These are phyloP conservation scores for Glomus cerebriforme DNA, from an alignment of 192 early-diverging fungal genomes.

Conservation along the genomic window DNA sequence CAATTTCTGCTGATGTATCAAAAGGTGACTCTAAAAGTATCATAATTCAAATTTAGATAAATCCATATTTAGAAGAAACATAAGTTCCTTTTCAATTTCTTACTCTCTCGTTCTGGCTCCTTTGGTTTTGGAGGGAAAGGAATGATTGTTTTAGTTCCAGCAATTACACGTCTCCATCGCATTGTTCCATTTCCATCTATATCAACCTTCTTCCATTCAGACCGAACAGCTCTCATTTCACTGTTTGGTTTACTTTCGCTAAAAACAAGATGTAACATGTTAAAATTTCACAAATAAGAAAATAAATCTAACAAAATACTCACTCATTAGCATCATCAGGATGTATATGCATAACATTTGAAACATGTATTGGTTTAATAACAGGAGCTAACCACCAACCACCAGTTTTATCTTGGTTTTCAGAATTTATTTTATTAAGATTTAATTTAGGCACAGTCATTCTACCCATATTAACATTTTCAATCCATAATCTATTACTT, in stretches of 20 bases:
- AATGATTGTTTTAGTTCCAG: not conserved
- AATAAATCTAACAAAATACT: slow-evolving; percentile 1
- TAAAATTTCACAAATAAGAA: not conserved
- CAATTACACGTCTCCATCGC: slow-evolving; percentile 10
- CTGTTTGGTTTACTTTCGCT: not conserved
- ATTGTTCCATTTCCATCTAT: slow-evolving; percentile 4
- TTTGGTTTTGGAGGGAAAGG: slow-evolving; percentile 4
- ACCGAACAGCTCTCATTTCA: slow-evolving; percentile 4
- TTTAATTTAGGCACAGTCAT: not conserved
- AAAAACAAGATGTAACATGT: not conserved
- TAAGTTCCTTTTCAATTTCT: not conserved
- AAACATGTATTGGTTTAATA: slow-evolving; percentile 47
- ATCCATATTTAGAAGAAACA: not conserved
- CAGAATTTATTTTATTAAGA: not conserved
- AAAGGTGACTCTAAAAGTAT: not conserved
- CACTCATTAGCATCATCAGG: slow-evolving; percentile 44
- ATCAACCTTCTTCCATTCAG: slow-evolving; percentile 8
- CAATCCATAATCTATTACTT: slow-evolving; percentile 16
- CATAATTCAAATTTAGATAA: not conserved
- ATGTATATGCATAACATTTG: slow-evolving; percentile 49
- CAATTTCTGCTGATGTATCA: not conserved
- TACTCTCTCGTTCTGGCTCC: not conserved
- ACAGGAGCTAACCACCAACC: slow-evolving; percentile 20
- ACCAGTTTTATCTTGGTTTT: not conserved
- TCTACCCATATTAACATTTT: slow-evolving; percentile 24